Evolutionary conservation across 2,329 filamentous ascomycete species (phyloP).

Genomic region (Exophiala dermatitidis): DNA sequence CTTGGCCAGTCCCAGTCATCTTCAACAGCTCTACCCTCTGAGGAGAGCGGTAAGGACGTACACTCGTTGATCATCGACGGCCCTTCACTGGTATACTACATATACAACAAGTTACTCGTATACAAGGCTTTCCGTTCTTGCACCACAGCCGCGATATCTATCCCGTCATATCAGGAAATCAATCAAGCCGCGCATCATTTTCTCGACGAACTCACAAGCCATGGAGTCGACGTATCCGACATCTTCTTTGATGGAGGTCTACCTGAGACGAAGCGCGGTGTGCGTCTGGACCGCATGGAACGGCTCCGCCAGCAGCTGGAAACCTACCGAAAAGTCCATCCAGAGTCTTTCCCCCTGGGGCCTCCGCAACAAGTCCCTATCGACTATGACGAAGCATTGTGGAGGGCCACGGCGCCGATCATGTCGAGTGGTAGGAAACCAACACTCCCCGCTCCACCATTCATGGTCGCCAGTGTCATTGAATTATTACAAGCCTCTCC

Average conservation of each 20-base stretch:
- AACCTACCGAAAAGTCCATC: conserved; percentile 27
- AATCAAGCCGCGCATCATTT: conserved; percentile 54
- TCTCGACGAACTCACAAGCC: conserved; percentile 52
- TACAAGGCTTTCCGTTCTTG: conserved; percentile 21
- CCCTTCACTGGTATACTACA: conserved; percentile 67
- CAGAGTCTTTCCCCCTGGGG: conserved; percentile 2
- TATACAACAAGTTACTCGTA: conserved; percentile 53
- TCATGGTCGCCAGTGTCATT: conserved; percentile 69
- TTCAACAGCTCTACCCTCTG: background rate
- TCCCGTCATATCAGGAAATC: conserved; percentile 58
- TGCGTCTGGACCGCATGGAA: conserved; percentile 56
- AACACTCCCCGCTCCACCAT: conserved; percentile 51
- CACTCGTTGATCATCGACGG: conserved; percentile 60
- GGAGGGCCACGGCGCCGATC: conserved; percentile 20
- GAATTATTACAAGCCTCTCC: conserved; percentile 42
- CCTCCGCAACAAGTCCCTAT: background rate
- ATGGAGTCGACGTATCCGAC: conserved; percentile 48
- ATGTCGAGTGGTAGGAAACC: conserved; percentile 17
- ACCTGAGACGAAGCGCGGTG: conserved; percentile 57
- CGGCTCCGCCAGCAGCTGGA: conserved; percentile 52
- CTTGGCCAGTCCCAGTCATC: conserved; percentile 31
- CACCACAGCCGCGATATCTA: conserved; percentile 35
- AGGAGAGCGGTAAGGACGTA: background rate
- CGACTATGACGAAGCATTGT: conserved; percentile 9
- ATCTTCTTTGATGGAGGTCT: conserved; percentile 82